Evolutionary conservation across 2,329 filamentous ascomycete species (phyloP).

Genomic region (Ophiocordyceps camponoti-saundersi): DNA sequence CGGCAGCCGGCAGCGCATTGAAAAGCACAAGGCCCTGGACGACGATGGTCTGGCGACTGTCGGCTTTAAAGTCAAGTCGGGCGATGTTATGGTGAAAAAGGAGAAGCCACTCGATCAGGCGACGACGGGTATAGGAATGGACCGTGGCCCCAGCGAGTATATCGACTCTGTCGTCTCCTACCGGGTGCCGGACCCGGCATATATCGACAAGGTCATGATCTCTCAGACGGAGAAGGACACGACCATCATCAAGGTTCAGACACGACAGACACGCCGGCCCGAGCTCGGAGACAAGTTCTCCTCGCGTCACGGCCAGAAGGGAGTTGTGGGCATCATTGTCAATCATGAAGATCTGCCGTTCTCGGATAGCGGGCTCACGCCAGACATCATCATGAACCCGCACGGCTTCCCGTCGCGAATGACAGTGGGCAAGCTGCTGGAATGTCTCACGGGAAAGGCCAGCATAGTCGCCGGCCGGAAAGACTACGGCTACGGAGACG

Average conservation of each 20-base stretch:
- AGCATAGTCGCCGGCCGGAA: conserved; percentile 71
- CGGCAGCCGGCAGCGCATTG: conserved; percentile 41
- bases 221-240: conserved; percentile 78
- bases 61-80: conserved; percentile 58
- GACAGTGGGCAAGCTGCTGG: conserved; percentile 96
- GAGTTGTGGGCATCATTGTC: conserved; percentile 90
- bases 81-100: conserved; percentile 85
- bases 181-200: conserved; percentile 66
- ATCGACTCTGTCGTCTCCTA: conserved; percentile 60
- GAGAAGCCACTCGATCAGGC: conserved; percentile 65
- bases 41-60: conserved; percentile 80
- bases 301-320: conserved; percentile 94
- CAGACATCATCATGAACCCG: conserved; percentile 99
- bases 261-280: conserved; percentile 83
- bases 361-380: conserved; percentile 74
- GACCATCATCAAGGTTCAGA: conserved; percentile 83
- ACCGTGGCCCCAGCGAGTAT: conserved; percentile 44
- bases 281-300: conserved; percentile 98
- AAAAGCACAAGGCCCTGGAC: conserved; percentile 60
- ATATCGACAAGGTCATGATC: conserved; percentile 93
- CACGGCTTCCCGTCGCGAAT: conserved; percentile 99
- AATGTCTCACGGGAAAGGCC: conserved; percentile 87
- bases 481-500: conserved; percentile 68
- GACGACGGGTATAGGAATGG: conserved; percentile 53
- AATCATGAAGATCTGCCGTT: conserved; percentile 97